phyloP scores from a whole-genome alignment of 192 early-diverging fungal species.

The Paraglomus brasilianum region DNA sequence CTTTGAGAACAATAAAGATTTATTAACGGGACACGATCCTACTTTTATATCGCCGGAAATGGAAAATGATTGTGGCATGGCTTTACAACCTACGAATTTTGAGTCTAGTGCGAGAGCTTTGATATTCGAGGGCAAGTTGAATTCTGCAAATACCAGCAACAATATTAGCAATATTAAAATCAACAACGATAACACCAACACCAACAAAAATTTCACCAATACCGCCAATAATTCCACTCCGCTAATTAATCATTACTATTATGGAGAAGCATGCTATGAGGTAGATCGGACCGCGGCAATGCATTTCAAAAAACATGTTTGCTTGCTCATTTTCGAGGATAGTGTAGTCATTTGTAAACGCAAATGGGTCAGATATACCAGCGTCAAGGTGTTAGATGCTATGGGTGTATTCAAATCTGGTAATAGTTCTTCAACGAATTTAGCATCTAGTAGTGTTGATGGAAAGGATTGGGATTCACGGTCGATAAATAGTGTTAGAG shows the following conservation, averaged over 20 bases:
- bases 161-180: too few species aligned
- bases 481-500: conserved; percentile 48
- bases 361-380: conserved; percentile 51
- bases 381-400: conserved; percentile 39
- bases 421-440: conserved; percentile 31
- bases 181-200: too few species aligned
- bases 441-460: conserved; percentile 29
- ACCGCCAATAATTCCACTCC: conserved; percentile 28
- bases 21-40: conserved; percentile 11
- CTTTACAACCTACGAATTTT: conserved; percentile 56
- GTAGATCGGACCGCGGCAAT: conserved; percentile 56
- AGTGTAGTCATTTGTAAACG: conserved; percentile 66
- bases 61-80: conserved; percentile 46
- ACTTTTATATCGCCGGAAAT: conserved; percentile 34
- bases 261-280: conserved; percentile 68
- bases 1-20: conserved; percentile 33
- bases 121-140: conserved; percentile 60
- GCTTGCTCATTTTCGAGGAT: conserved; percentile 64
- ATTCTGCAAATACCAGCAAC: conserved; percentile 36
- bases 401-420: conserved; percentile 34
- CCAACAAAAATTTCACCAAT: conserved; percentile 37
- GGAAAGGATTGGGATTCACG: conserved; percentile 46
- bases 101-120: conserved; percentile 54
- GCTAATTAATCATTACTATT: conserved; percentile 56
- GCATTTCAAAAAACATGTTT: conserved; percentile 63